These are phyloP conservation scores for Fraxinus pennsylvanica DNA, from an alignment of 257 asterid genomes.

Conservation along the genomic window DNA sequence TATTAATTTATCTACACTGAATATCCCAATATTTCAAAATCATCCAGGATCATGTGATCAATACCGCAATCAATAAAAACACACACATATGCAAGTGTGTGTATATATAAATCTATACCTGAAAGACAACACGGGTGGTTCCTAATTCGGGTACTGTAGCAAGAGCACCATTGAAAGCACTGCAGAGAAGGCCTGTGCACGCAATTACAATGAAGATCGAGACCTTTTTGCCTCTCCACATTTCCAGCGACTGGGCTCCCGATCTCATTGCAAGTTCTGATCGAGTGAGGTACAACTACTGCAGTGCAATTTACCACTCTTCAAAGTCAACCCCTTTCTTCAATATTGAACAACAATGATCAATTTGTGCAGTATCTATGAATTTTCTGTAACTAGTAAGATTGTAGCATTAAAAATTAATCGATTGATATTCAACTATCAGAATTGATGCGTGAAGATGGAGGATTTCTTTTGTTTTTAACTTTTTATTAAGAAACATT, in stretches of 20 bases:
- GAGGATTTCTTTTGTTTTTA: neutral
- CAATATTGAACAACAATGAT: neutral
- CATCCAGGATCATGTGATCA: no score
- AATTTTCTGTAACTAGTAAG: neutral
- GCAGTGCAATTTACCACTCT: neutral
- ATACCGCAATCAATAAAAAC: no score
- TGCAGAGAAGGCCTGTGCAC: constrained; percentile 33
- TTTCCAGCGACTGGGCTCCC: constrained; percentile 43
- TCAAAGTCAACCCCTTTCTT: neutral
- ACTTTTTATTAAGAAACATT: neutral
- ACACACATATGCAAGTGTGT: neutral
- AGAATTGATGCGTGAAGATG: neutral
- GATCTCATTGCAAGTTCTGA: neutral
- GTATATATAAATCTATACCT: constrained; percentile 34
- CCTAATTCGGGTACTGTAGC: constrained; percentile 60
- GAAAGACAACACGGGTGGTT: constrained; percentile 66
- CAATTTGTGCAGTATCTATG: neutral
- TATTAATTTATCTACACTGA: neutral
- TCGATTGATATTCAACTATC: neutral
- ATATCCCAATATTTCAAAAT: neutral
- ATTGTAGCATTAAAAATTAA: neutral
- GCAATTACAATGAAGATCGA: constrained; percentile 33
- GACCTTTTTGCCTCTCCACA: constrained; percentile 33
- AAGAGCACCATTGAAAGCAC: constrained; percentile 30
- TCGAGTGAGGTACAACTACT: neutral